These are phyloP conservation scores for Erythrobasidium hasegawianum DNA, from an alignment of 1,284 basidiomycete species.

Conservation along the genomic window DNA sequence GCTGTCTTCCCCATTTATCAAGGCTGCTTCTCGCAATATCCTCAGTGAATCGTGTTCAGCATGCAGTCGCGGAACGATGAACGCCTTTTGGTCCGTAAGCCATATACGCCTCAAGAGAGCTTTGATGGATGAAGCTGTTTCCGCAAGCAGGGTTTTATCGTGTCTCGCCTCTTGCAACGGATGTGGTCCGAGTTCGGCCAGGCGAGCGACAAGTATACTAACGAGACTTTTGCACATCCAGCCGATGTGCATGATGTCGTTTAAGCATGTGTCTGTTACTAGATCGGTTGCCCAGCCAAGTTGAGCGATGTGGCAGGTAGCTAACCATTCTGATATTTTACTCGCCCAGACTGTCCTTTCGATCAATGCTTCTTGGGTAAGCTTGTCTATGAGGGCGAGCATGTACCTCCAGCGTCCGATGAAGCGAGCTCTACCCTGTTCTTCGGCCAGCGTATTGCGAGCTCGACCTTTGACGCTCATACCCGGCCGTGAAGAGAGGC, in stretches of 20 bases:
- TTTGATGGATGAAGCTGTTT: neutral
- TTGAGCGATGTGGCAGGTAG: neutral
- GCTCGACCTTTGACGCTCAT: conserved; percentile 36
- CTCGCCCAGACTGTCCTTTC: conserved; percentile 4
- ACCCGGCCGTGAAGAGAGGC: conserved; percentile 13
- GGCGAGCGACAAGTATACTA: neutral
- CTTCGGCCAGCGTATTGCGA: conserved; percentile 23
- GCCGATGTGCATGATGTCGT: conserved; percentile 10
- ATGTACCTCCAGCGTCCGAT: conserved; percentile 19
- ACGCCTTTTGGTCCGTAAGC: conserved; percentile 10
- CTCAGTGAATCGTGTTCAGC: neutral
- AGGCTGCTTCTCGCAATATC: neutral
- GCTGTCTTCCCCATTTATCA: too few relatives aligned
- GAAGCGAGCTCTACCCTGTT: conserved; percentile 8
- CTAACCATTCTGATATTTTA: conserved; percentile 2
- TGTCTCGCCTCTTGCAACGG: neutral
- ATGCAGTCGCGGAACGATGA: conserved; percentile 8
- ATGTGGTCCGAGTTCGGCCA: neutral
- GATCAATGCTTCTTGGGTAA: conserved; percentile 6
- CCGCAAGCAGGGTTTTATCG: neutral
- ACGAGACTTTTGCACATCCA: conserved; percentile 25
- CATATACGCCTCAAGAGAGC: conserved; percentile 7
- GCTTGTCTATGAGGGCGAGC: conserved; percentile 1
- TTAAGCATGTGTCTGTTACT: neutral
- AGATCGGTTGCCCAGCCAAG: conserved; percentile 10